Evolutionary conservation across 495 filamentous ascomycete genomes (phyloP).

Genomic region (Mycothermus thermophilus): DNA sequence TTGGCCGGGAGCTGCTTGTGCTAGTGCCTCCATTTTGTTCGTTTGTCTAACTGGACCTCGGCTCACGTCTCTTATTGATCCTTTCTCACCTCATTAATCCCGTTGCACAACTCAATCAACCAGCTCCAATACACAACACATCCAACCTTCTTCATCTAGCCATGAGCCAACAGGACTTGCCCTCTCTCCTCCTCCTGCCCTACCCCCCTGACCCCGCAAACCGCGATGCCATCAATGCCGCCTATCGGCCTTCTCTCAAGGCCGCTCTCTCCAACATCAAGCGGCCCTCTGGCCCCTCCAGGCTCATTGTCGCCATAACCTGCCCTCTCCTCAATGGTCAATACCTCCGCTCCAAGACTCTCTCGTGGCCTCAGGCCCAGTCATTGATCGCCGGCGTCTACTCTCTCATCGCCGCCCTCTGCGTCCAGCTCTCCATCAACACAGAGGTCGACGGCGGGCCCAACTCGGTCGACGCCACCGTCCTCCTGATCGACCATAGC

Average conservation of each 20-base stretch:
- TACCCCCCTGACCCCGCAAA: constrained; percentile 37
- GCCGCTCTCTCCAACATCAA: constrained; percentile 33
- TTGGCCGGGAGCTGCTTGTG: too few relatives aligned
- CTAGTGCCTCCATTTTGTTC: too few relatives aligned
- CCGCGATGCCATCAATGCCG: constrained; percentile 34
- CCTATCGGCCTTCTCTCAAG: constrained; percentile 41
- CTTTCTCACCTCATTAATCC: too few relatives aligned
- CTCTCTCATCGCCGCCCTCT: constrained; percentile 55
- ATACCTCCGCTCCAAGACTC: constrained; percentile 33
- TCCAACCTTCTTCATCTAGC: too few relatives aligned
- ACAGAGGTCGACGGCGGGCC: constrained; percentile 46
- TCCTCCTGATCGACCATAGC: constrained; percentile 56
- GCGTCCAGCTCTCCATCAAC: constrained; percentile 43
- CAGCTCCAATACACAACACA: too few relatives aligned
- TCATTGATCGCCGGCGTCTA: constrained; percentile 62
- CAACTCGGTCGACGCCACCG: constrained; percentile 61
- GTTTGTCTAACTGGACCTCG: too few relatives aligned
- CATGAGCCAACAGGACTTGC: constrained; percentile 15
- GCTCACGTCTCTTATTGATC: too few relatives aligned
- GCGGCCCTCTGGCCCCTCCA: constrained; percentile 21
- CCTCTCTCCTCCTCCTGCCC: constrained; percentile 45
- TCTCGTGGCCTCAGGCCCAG: constrained; percentile 49
- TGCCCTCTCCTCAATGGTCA: constrained; percentile 37
- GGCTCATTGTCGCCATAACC: constrained; percentile 41
- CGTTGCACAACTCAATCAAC: too few relatives aligned